Conservation (phyloP, 139 green algal species). For the Ettlia oleoabundans region DNA sequence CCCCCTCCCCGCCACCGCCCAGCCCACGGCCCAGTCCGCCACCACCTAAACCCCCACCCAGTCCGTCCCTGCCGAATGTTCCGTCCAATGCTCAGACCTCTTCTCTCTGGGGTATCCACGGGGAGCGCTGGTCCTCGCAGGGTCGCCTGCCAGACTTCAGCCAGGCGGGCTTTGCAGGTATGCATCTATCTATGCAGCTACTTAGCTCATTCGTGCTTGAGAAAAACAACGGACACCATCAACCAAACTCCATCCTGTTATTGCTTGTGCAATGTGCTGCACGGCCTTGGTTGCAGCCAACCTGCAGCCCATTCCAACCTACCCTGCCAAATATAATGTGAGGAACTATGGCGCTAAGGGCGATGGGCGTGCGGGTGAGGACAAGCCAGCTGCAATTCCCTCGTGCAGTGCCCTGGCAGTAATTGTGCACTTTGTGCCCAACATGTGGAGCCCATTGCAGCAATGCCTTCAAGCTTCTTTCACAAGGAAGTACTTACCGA, state of each 20-base stretch:
- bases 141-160: conserved; percentile 3
- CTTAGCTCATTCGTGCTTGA: no score
- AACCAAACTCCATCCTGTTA: not conserved
- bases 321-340: conserved; percentile 6
- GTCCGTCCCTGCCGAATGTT: not conserved
- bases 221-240: no score
- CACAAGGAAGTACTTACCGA: no score
- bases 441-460: not conserved
- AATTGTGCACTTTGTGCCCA: not conserved
- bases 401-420: not conserved
- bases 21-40: conserved; percentile 6
- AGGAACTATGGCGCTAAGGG: not conserved
- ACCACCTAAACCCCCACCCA: not conserved
- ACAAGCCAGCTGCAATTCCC: not conserved
- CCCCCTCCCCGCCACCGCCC: not conserved
- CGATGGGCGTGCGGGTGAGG: conserved; percentile 5
- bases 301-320: not conserved
- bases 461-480: not conserved
- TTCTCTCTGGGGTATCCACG: conserved; percentile 6
- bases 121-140: not conserved
- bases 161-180: conserved; percentile 22
- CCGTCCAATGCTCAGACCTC: not conserved
- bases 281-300: not conserved
- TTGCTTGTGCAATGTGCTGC: not conserved
- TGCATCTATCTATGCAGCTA: not conserved